A percentile compares a stretch with the other conserved stretches of the same genome.
phyloP scores from a whole-genome alignment of 2,329 filamentous ascomycete species.

The Apiospora malaysiana region DNA sequence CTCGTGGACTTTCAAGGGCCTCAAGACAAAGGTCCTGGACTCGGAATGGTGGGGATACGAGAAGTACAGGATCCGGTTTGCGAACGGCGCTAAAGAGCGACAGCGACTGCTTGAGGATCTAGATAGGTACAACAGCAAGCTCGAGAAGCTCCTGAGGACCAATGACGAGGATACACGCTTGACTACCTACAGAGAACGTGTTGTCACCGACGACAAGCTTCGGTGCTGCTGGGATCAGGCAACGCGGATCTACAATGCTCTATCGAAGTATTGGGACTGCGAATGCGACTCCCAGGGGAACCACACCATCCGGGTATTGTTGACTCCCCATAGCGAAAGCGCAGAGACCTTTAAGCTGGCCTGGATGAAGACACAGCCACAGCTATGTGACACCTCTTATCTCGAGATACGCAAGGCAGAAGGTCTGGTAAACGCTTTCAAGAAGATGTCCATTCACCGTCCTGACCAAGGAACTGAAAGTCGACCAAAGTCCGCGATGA shows the following conservation, averaged over 20 bases:
- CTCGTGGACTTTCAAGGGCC: background rate
- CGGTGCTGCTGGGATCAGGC: background rate
- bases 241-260: background rate
- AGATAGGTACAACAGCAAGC: background rate
- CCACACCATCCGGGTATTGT: background rate
- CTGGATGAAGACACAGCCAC: background rate
- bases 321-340: background rate
- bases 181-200: background rate
- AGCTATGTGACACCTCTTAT: background rate
- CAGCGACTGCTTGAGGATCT: background rate
- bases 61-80: background rate
- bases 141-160: background rate
- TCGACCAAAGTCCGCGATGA: background rate
- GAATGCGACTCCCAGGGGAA: background rate
- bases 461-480: background rate
- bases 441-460: background rate
- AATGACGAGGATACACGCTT: background rate
- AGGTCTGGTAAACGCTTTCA: background rate
- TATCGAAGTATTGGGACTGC: background rate
- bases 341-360: background rate
- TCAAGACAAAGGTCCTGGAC: background rate
- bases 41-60: background rate
- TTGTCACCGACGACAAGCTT: background rate
- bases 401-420: background rate
- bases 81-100: background rate